These are phyloP conservation scores for Brassica hybrid DNA, from an alignment of 441 rosid species.

Conservation along the genomic window DNA sequence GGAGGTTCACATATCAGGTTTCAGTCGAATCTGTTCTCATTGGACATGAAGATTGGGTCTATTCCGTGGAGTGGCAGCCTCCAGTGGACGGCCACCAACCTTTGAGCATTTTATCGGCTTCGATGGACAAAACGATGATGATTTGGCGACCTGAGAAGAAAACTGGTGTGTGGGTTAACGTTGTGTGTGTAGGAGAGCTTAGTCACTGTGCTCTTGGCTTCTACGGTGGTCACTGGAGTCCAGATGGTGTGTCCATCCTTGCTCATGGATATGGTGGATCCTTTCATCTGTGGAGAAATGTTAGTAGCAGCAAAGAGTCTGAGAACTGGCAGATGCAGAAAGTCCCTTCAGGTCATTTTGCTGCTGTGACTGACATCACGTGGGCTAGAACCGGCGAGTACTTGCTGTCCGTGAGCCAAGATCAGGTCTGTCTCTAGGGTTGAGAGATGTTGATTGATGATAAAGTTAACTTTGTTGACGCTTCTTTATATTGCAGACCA, in stretches of 20 bases:
- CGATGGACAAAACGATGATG: constrained; percentile 98
- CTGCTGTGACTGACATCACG: constrained; percentile 78
- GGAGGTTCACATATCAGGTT: constrained; percentile 76
- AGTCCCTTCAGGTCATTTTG: constrained; percentile 94
- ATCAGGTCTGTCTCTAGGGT: constrained; percentile 56
- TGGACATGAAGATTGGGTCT: constrained; percentile 99
- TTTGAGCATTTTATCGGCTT: constrained; percentile 78
- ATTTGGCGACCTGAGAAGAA: constrained; percentile 93
- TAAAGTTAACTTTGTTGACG: too few relatives aligned
- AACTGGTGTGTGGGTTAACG: constrained; percentile 94
- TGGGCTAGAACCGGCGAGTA: constrained; percentile 85
- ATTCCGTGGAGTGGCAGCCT: constrained; percentile 97
- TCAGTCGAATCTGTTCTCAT: constrained; percentile 92
- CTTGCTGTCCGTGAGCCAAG: constrained; percentile 87
- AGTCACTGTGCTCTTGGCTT: constrained; percentile 98
- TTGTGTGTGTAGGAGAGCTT: constrained; percentile 94
- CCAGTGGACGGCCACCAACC: constrained; percentile 68
- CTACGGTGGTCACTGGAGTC: constrained; percentile 97
- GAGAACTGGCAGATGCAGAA: constrained; percentile 93
- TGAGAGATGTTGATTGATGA: too few relatives aligned
- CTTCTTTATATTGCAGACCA: constrained; percentile 54
- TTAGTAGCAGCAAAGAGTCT: constrained; percentile 49
- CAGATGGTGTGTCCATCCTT: constrained; percentile 68
- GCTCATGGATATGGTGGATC: constrained; percentile 98
- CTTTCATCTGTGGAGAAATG: constrained; percentile 86